These are phyloP conservation scores for Aureoboletus auriporus DNA, from an alignment of 768 basidiomycete species.

Conservation along the genomic window DNA sequence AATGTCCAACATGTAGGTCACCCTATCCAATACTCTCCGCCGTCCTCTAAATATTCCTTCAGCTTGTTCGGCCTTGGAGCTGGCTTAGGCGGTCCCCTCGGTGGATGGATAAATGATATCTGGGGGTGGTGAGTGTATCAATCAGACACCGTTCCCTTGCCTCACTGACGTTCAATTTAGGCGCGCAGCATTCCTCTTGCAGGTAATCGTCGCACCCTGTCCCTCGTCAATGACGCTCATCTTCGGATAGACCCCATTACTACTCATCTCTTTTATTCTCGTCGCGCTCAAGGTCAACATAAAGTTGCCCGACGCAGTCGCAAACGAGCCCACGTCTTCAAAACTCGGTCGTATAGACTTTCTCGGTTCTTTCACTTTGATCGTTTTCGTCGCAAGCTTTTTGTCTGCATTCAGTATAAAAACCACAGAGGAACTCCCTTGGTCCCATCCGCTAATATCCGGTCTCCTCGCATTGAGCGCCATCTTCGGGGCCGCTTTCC, in stretches of 20 bases:
- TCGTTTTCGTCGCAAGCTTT: slow-evolving; percentile 61
- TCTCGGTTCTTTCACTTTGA: slow-evolving; percentile 78
- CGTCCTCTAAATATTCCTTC: slow-evolving; percentile 9
- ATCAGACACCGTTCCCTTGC: background rate
- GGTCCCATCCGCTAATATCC: slow-evolving; percentile 70
- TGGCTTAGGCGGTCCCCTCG: slow-evolving; percentile 73
- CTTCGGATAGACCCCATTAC: slow-evolving; percentile 61
- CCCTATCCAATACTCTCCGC: slow-evolving; percentile 1
- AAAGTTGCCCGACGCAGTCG: slow-evolving; percentile 60
- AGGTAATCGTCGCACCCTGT: slow-evolving; percentile 44
- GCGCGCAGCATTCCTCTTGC: slow-evolving; percentile 82
- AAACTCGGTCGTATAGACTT: slow-evolving; percentile 82
- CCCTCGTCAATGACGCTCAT: slow-evolving; percentile 6
- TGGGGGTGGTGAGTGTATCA: slow-evolving; percentile 70
- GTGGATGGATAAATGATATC: slow-evolving; percentile 80
- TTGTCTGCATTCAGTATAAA: slow-evolving; percentile 77
- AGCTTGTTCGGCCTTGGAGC: slow-evolving; percentile 85
- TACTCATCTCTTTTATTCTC: slow-evolving; percentile 65
- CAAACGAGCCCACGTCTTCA: slow-evolving; percentile 52
- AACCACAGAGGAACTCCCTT: slow-evolving; percentile 71
- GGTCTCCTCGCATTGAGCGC: slow-evolving; percentile 58
- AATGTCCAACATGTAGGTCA: slow-evolving; percentile 75
- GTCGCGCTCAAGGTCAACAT: slow-evolving; percentile 80
- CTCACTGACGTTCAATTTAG: slow-evolving; percentile 36
- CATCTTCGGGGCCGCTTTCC: slow-evolving; percentile 55